Base-by-base conservation (phyloP, 306 rosid species). In the Canavalia ensiformis region DNA sequence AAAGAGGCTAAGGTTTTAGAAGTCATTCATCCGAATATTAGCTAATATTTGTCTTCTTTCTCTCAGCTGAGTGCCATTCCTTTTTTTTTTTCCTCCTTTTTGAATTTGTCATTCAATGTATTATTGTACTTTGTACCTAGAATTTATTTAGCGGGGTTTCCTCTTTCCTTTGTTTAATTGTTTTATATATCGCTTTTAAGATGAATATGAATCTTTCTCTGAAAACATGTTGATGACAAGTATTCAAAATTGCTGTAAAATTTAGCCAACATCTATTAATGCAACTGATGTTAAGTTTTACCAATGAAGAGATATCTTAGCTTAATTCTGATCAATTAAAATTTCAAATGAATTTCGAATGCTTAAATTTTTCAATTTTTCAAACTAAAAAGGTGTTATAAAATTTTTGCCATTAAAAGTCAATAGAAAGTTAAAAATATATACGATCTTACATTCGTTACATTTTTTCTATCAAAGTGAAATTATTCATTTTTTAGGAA, bases 41-140 rank as follows among this genome's bases (percentile, higher is more conserved):
- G 73, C 68, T 76, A 52, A 45, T 55, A 55, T 50, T 9, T 64
- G 75, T 84, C 47, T 37, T 62, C 31, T 29, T 68, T 56, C 25
- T 68, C 2, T 52, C 25, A 18, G 25, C 25, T 18, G 25, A 5
- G 8, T 18, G 42, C n/a, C 39, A 30, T 41, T 5, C 29, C n/a
- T n/a, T 1, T 25, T 47, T 11, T 0, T 42, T 41, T 18, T 1
- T 30, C 8, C 1, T 30, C 10, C 7, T 25, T 39, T 64, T 37
- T 29, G 10, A 37, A 63, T 70, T 85, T 81, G 52, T 70, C 57
- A 57, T 44, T 63, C 60, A 54, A 37, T 44, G 5, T 63, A 76
- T 65, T 42, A 29, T 70, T 18, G 25, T 18, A 18, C 25, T 18
- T 18, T 81, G 76, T 81, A 85, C 30, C 72, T 46, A 75, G 29